Base-by-base conservation (phyloP, 495 filamentous ascomycete genomes). In the Paragyromitra xinjiangensis region DNA sequence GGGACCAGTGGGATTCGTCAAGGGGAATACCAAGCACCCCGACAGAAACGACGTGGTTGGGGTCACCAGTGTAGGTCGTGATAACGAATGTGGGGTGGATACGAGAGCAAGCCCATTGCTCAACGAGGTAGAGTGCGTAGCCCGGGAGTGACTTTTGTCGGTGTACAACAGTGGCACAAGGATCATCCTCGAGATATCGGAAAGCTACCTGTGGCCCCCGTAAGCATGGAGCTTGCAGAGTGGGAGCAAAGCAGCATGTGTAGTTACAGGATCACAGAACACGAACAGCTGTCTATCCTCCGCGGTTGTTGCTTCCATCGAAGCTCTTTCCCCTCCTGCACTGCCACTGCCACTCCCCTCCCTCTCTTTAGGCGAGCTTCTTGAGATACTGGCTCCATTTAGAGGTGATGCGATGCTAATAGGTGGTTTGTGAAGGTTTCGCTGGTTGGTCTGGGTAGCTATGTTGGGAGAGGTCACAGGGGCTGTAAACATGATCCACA, bases 91-190 rank as follows among this genome's bases (percentile, higher is more conserved):
- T 97, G 6, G 95, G 95, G 78, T 97, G 92, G 40, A 89, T 87
- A 68, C 95, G 90, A 7, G 94, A 97, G 83, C 94, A 97, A 11
- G 93, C 93, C 96, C 95, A 99, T 88, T 99, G 95, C 83, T 98
- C 95, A 70, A 99, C 94, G 45, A 98, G 84, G 84, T 98, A 98
- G 63, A 95, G 85, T 82, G 98, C 94, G 82, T 98, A 98, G 71
- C 96, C 96, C 61, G 89, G 83, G 24, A 99, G 87, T 40, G 86
- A 84, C 61, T 85, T 84, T 59, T 89, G 88, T 39, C 92, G 91
- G 72, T 93, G 88, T 11, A 97, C 87, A 14, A 97, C 90, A 3
- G 86, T 88, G 2, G 93, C 93, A 0, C 89, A 89, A 1, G 92
- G 86, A 71, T 99, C 95, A 75, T 94, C 92, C 87, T 97, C 93